Evolutionary conservation across 768 basidiomycete species (phyloP).

Genomic region (Psilocybe cyanescens): DNA sequence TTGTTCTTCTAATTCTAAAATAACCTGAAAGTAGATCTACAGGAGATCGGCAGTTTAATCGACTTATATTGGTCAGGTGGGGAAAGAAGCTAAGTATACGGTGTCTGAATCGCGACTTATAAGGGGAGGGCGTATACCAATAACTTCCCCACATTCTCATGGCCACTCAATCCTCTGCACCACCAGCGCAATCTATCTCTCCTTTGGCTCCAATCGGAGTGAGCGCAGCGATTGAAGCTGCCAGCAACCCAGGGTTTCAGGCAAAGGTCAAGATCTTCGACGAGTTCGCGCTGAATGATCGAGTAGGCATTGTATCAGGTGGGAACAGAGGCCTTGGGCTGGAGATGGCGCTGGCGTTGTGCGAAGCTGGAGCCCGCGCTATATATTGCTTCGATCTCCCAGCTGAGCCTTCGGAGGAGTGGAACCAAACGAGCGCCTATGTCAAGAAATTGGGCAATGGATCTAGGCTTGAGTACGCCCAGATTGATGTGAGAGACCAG

Average conservation of each 20-base stretch:
- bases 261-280: conserved; percentile 57
- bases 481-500: conserved; percentile 70
- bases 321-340: conserved; percentile 75
- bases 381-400: conserved; percentile 76
- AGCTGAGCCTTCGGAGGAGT: conserved; percentile 57
- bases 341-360: conserved; percentile 79
- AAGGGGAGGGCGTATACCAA: neutral
- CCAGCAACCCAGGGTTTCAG: conserved; percentile 34
- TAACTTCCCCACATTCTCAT: conserved; percentile 3
- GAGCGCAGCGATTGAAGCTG: conserved; percentile 53
- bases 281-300: conserved; percentile 59
- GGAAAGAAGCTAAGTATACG: neutral
- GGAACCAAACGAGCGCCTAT: conserved; percentile 55
- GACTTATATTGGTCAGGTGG: conserved; percentile 7
- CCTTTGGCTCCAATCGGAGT: conserved; percentile 68
- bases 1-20: neutral
- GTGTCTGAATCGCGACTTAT: neutral
- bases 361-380: conserved; percentile 71
- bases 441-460: conserved; percentile 47
- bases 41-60: neutral
- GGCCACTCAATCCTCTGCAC: conserved; percentile 10
- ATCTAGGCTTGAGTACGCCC: conserved; percentile 59
- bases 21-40: neutral
- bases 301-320: conserved; percentile 66
- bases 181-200: conserved; percentile 46